A percentile compares a stretch with the other conserved stretches of the same genome.
phyloP scores from a whole-genome alignment of 352 stramenopile species.

The Phytopythium aichiense region DNA sequence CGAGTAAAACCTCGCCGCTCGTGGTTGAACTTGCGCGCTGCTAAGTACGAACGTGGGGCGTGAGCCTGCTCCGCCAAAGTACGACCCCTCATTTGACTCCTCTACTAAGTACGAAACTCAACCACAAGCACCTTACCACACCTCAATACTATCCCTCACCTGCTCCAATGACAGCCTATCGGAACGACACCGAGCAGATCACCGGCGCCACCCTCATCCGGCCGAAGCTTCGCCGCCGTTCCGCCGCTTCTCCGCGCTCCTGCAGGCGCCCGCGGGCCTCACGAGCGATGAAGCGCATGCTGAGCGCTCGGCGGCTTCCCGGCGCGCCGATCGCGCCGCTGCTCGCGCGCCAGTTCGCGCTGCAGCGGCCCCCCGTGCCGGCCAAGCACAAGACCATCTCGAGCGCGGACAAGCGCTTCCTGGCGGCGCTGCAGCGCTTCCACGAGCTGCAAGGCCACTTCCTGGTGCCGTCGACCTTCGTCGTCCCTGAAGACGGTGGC shows the following conservation, averaged over 20 bases:
- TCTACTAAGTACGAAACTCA: not conserved
- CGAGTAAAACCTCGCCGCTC: not conserved
- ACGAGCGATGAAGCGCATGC: not conserved
- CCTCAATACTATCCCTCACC: not conserved
- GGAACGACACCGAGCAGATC: not conserved
- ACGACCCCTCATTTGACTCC: not conserved
- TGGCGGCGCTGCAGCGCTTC: conserved; percentile 45
- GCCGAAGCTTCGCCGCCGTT: not conserved
- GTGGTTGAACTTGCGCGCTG: conserved; percentile 4
- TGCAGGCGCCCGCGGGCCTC: too few relatives aligned
- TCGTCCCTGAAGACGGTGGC: conserved; percentile 25
- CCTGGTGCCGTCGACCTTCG: conserved; percentile 54
- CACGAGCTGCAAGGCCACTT: conserved; percentile 63
- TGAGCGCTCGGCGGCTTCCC: not conserved
- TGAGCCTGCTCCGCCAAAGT: conserved; percentile 5
- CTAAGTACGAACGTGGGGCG: conserved; percentile 10
- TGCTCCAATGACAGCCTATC: not conserved
- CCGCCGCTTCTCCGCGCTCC: not conserved
- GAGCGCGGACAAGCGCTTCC: conserved; percentile 45
- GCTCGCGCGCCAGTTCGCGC: not conserved
- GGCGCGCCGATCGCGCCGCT: not conserved
- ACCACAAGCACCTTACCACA: not conserved
- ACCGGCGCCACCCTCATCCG: not conserved
- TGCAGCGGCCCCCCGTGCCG: not conserved
- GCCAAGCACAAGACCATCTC: conserved; percentile 16